phyloP scores from a whole-genome alignment of 1,284 basidiomycete species.

The Malassezia dermatis region DNA sequence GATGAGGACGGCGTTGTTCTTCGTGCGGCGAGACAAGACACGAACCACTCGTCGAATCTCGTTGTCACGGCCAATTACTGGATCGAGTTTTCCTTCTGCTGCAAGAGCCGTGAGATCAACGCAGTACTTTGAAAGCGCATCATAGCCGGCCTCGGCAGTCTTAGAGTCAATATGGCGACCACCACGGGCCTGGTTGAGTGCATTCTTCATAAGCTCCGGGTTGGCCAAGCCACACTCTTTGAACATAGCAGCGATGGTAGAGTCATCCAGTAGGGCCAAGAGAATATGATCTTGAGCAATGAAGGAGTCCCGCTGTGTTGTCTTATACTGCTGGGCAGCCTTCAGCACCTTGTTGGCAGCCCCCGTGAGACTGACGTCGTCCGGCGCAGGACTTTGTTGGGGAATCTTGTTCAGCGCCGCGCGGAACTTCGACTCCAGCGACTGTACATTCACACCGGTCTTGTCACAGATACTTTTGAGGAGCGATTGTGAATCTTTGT shows the following conservation, averaged over 20 bases:
- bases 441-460: constrained; percentile 61
- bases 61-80: constrained; percentile 53
- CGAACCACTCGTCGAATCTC: constrained; percentile 47
- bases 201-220: constrained; percentile 64
- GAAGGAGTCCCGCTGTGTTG: constrained; percentile 65
- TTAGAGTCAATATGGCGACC: constrained; percentile 70
- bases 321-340: constrained; percentile 36
- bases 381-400: constrained; percentile 37
- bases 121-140: constrained; percentile 49
- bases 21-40: constrained; percentile 55
- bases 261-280: constrained; percentile 65
- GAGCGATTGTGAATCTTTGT: constrained; percentile 53
- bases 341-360: constrained; percentile 35
- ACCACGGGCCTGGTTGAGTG: constrained; percentile 67
- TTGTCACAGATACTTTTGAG: constrained; percentile 65
- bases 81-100: constrained; percentile 53
- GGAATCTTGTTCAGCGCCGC: constrained; percentile 39
- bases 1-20: constrained; percentile 84
- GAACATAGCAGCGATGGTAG: constrained; percentile 58
- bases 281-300: constrained; percentile 80
- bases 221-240: constrained; percentile 64
- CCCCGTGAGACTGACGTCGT: constrained; percentile 34
- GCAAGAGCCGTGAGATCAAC: constrained; percentile 55
- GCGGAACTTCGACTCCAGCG: constrained; percentile 34
- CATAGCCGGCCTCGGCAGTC: constrained; percentile 53